Evolutionary conservation across 2,329 filamentous ascomycete species (phyloP), one percentile per base, ranked within the genome.

Genomic region (Phialemoniopsis sp.): DNA sequence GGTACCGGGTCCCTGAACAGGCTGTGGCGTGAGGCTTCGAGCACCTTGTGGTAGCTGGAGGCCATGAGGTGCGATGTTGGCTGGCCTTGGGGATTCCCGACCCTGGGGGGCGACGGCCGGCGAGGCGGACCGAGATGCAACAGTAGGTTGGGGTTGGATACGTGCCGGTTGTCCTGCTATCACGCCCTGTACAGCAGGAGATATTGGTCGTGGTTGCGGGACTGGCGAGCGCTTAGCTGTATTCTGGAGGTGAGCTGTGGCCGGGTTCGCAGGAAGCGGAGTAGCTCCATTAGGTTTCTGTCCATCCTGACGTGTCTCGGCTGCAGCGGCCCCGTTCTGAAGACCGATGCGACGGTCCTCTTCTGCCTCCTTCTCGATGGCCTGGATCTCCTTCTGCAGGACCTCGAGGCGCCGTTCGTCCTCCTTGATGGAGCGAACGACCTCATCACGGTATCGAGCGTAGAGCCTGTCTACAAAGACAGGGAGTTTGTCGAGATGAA

Each of bases 401-500:
- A 65, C 64, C 18, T 76, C 72, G 54, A 84, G 85, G 37, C 69
- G 72, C 42, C 71, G 73, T 66, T 96, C 90, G 45, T 93, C 84
- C 40, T 85, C 78, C 42, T 76, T 72, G 43, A 96, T 87, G 52
- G 84, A 76, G 40, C 70, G 67, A n/a, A 89, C 73, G 36, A 84
- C 70, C 32, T 82, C 69, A 34, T 85, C 78, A 46, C 82, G 76
- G 58, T 94, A 96, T 45, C 78, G 74, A 12, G 77, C 73, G 56
- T 93, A 94, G 2, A 95, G 71, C 47, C 83, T 80, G 41, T 83
- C 72, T 35, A 94, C 76, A 33, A 95, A 65, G 19, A 73, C 67
- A 2, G 86, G 85, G 3, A 94, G 70, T 46, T 85, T 79, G 36
- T 85, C 78, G 19, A 75, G 60, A 58, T 89, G 79, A 46, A 82